phyloP scores from a whole-genome alignment of 1,284 basidiomycete genomes.

The Naganishia liquefaciens region DNA sequence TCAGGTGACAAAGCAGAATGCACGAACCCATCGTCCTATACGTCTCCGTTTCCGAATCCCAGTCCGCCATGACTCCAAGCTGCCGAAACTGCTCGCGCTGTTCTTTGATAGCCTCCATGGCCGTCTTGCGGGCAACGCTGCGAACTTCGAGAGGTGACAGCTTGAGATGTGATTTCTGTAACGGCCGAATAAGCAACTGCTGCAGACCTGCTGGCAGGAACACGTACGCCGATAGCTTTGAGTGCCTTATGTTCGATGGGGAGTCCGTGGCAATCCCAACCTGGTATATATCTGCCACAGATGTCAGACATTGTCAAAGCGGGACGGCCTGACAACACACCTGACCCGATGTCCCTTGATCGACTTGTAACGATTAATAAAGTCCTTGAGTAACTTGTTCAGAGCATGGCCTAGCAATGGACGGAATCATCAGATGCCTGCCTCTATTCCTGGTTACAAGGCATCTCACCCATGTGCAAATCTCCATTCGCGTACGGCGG shows the following conservation, averaged over 20 bases:
- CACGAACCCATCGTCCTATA: slow-evolving; percentile 80
- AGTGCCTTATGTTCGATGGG: slow-evolving; percentile 95
- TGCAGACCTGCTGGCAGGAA: neutral
- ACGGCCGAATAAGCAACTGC: slow-evolving; percentile 13
- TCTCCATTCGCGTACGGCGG: slow-evolving; percentile 97
- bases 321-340: slow-evolving; percentile 57
- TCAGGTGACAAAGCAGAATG: too few species aligned
- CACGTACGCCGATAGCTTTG: slow-evolving; percentile 67
- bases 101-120: slow-evolving; percentile 69
- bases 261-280: slow-evolving; percentile 98
- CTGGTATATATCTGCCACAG: slow-evolving; percentile 75
- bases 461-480: slow-evolving; percentile 80
- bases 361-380: slow-evolving; percentile 88
- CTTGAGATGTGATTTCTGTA: slow-evolving; percentile 53
- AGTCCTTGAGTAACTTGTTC: slow-evolving; percentile 96
- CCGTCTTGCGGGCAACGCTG: slow-evolving; percentile 69
- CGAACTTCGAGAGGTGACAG: slow-evolving; percentile 69
- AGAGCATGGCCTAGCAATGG: slow-evolving; percentile 76
- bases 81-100: slow-evolving; percentile 80
- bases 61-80: slow-evolving; percentile 92
- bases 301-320: neutral
- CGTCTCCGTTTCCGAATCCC: slow-evolving; percentile 68
- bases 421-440: neutral
- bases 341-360: slow-evolving; percentile 76
- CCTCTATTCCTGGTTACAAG: neutral